Evolutionary conservation across 1,139 yeast species (phyloP), one percentile per base, ranked within the genome.

Genomic region (Yamadazyma diospyri): DNA sequence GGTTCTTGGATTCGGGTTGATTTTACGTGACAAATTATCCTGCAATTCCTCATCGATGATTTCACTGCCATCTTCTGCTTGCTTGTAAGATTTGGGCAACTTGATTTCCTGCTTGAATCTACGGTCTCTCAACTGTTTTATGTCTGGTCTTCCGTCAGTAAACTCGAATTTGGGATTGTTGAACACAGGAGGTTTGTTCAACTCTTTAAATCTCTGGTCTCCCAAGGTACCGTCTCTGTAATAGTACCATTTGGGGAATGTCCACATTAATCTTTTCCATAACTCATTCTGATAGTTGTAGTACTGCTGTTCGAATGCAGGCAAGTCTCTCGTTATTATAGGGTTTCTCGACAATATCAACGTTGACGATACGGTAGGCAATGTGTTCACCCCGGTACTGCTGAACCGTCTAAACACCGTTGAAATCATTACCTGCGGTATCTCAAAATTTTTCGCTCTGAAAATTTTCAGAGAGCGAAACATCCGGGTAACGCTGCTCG

Each of bases 201-300:
- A 80, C 47, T 80, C 78, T 35, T 79, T 64, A 60, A 79, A 92
- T 50, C 78, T 78, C 55, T 88, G 85, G 55, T 88, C 96, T 7
- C 95, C 78, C 43, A 92, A 67, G 1, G 97, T 83, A 42, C 97
- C 97, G 48, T 76, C 82, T 55, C 84, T 85, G 65, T 82, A 92
- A 65, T 88, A 94, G 57, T 79, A 89, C 76, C 89, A 88, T 47
- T 82, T 80, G 5, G 98, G 97, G 59, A 92, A 92, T 1, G 97
- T 88, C 95, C 97, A 88, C 95, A 89, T 88, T 46, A 92, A 70
- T 53, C 97, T 74, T 51, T 80, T 81, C 70, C 89, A 89, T 40
- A 92, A 70, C 54, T 85, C 95, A 40, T 77, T 76, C 59, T 89
- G 95, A 57, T 94, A 94, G 39, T 77, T 69, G 57, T 82, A 85